Conservation (phyloP, 352 stramenopile species). For the Aphanomyces euteiches region DNA sequence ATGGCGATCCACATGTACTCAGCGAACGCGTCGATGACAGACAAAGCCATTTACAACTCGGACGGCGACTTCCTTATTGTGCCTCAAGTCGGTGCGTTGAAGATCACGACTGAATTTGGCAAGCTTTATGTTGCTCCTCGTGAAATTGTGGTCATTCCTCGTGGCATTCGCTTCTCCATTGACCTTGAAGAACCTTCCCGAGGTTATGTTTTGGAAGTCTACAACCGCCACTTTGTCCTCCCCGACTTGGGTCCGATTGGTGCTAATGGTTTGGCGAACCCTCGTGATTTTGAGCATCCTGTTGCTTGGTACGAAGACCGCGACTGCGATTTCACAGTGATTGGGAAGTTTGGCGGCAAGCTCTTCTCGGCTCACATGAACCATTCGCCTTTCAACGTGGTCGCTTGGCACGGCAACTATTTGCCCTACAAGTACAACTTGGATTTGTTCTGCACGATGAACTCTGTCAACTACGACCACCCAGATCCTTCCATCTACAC, state of each 20-base stretch:
- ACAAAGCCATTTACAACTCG: constrained; percentile 92
- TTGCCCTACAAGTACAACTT: constrained; percentile 97
- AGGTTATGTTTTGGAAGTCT: constrained; percentile 96
- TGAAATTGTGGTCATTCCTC: constrained; percentile 95
- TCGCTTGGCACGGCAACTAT: constrained; percentile 98
- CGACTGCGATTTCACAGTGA: constrained; percentile 62
- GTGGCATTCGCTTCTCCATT: constrained; percentile 92
- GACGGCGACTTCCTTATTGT: constrained; percentile 97
- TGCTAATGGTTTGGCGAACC: constrained; percentile 95
- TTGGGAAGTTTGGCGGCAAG: constrained; percentile 87
- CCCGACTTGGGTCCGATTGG: constrained; percentile 95
- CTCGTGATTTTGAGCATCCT: constrained; percentile 92
- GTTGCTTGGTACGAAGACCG: constrained; percentile 87
- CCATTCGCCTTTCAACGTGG: constrained; percentile 95
- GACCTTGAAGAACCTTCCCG: constrained; percentile 76
- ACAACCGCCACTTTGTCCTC: constrained; percentile 92
- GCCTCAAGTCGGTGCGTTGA: constrained; percentile 86
- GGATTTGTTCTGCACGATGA: constrained; percentile 93
- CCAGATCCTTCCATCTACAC: constrained; percentile 97
- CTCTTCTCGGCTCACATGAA: constrained; percentile 81
- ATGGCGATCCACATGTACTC: constrained; percentile 94
- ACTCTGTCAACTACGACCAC: constrained; percentile 95
- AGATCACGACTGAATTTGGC: constrained; percentile 93
- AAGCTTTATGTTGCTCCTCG: constrained; percentile 76
- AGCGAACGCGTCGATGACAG: constrained; percentile 85